These are phyloP conservation scores for Jaltomata sinuosa DNA, from an alignment of 257 asterid species.

Conservation along the genomic window DNA sequence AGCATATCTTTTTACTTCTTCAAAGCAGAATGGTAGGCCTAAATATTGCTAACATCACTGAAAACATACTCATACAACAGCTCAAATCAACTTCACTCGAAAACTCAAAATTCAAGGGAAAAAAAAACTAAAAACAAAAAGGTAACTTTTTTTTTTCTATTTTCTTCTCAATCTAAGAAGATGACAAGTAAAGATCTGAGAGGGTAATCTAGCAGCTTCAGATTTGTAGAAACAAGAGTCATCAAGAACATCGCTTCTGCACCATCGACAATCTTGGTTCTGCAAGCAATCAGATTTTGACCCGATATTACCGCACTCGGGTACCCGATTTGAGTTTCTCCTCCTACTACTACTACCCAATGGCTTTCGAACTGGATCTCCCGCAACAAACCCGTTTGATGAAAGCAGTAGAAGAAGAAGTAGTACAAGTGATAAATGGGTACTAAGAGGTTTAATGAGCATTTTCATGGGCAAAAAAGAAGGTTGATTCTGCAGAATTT, in stretches of 20 bases:
- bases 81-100: background rate
- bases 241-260: conserved; percentile 24
- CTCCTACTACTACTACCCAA: background rate
- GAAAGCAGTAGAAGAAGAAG: conserved; percentile 6
- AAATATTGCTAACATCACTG: background rate
- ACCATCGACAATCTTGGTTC: conserved; percentile 23
- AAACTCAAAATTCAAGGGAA: background rate
- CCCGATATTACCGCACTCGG: conserved; percentile 10
- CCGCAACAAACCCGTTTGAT: background rate
- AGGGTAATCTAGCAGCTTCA: conserved; percentile 33
- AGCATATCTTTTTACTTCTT: background rate
- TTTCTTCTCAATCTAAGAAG: background rate
- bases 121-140: background rate
- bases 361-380: conserved; percentile 6
- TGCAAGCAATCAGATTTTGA: conserved; percentile 12
- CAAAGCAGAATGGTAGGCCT: background rate
- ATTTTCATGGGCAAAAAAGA: background rate
- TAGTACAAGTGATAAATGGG: background rate
- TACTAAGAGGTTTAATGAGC: background rate
- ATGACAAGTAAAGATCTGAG: conserved; percentile 26
- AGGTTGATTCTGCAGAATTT: background rate
- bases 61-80: background rate
- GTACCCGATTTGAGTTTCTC: background rate
- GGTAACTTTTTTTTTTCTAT: background rate
- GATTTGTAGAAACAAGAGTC: conserved; percentile 26